These are phyloP conservation scores for Xylaria polymorpha DNA, from an alignment of 2,329 filamentous ascomycete genomes.

Conservation along the genomic window DNA sequence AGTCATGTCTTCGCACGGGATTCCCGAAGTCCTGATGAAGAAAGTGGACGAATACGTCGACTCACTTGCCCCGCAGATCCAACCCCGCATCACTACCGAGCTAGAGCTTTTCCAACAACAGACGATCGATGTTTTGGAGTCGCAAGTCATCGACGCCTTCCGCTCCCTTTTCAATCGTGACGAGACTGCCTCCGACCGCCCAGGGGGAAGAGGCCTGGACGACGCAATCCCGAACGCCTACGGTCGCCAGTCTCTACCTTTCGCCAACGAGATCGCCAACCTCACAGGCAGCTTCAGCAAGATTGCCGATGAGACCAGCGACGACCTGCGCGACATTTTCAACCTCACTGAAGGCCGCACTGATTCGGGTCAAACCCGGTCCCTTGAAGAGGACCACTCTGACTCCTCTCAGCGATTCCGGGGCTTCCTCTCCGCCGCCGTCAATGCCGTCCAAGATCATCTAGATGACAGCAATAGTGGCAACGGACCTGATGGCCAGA, in stretches of 20 bases:
- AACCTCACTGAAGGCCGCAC: constrained; percentile 53
- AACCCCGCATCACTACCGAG: constrained; percentile 59
- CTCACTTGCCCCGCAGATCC: constrained; percentile 59
- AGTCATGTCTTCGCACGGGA: constrained; percentile 53
- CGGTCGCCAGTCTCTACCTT: constrained; percentile 56
- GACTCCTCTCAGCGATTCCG: constrained; percentile 11
- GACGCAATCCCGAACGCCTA: constrained; percentile 55
- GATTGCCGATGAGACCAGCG: constrained; percentile 55
- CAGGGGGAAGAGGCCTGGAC: constrained; percentile 43
- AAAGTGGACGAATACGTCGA: constrained; percentile 61
- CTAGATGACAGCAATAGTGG: constrained; percentile 47
- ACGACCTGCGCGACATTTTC: constrained; percentile 59
- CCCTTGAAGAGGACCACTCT: constrained; percentile 42
- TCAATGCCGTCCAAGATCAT: constrained; percentile 57
- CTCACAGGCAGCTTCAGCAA: constrained; percentile 56
- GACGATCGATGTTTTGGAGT: constrained; percentile 59
- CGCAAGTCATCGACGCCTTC: constrained; percentile 59
- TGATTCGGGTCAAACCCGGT: constrained; percentile 2
- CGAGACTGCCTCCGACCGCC: constrained; percentile 23
- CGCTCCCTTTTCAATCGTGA: constrained; percentile 58
- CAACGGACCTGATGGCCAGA: constrained; percentile 47
- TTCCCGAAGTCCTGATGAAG: constrained; percentile 57
- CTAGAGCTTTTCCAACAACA: constrained; percentile 58
- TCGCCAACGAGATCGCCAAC: constrained; percentile 59
- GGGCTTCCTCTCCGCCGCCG: constrained; percentile 56